Percentiles rank a stretch among this genome's conserved stretches.
phyloP scores from a whole-genome alignment of 2,329 filamentous ascomycete genomes.

The Penicillium janthinellum region DNA sequence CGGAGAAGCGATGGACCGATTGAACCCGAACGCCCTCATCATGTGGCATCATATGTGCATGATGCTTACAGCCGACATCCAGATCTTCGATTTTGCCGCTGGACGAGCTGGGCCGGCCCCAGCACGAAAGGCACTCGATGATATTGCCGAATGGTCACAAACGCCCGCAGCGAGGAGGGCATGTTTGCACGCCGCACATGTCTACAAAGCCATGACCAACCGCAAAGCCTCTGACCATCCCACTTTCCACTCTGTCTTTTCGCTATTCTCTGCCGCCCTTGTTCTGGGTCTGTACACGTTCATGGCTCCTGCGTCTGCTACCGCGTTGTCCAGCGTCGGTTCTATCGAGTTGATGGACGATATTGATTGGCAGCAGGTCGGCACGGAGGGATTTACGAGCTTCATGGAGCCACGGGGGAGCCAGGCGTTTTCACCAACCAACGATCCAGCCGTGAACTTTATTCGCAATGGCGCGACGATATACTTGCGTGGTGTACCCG shows the following conservation, averaged over 20 bases:
- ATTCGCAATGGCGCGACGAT: constrained; percentile 53
- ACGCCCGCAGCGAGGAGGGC: constrained; percentile 54
- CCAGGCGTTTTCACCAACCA: constrained; percentile 30
- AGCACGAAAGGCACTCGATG: constrained; percentile 52
- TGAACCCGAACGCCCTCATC: constrained; percentile 53
- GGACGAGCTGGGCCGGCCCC: constrained; percentile 52
- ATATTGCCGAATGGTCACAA: constrained; percentile 54
- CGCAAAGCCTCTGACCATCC: constrained; percentile 56
- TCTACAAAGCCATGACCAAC: constrained; percentile 54
- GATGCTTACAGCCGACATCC: constrained; percentile 54
- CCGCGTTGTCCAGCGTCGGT: constrained; percentile 27
- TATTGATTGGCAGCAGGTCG: constrained; percentile 53
- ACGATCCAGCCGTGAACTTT: constrained; percentile 44
- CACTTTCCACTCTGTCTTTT: constrained; percentile 53
- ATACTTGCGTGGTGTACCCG: constrained; percentile 51
- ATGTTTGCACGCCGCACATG: constrained; percentile 56
- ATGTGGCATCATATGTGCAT: constrained; percentile 59
- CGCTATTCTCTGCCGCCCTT: constrained; percentile 55
- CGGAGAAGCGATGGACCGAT: constrained; percentile 44
- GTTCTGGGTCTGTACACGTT: constrained; percentile 57
- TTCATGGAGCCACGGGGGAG: constrained; percentile 39
- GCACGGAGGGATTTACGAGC: constrained; percentile 49
- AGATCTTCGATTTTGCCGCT: constrained; percentile 56
- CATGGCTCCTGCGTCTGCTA: constrained; percentile 41
- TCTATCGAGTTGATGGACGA: constrained; percentile 52